Evolutionary conservation across 2,329 filamentous ascomycete species (phyloP), one percentile per base, ranked within the genome.

Genomic region (Curvularia eragrostidis): DNA sequence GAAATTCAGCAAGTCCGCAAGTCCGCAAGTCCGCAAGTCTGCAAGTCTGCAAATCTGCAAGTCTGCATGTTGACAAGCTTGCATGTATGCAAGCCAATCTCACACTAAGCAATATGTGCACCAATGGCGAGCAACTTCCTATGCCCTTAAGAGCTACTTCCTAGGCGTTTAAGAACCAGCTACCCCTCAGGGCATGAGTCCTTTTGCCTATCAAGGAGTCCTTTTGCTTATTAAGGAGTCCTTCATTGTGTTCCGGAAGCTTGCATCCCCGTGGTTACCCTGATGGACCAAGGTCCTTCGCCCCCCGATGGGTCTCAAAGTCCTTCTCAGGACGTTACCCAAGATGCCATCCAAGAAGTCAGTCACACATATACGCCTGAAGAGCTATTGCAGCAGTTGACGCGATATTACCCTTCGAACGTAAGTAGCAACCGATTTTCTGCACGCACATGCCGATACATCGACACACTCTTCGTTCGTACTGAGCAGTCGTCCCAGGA

Each of bases 51-150:
- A 57, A 36, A 36, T 59, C 38, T 6, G 34, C 30, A 49, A 41
- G 4, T 52, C 23, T 8, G 23, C 43, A 56, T 23, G 15, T 52
- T 9, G 13, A 6, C 42, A 63, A 56, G 41, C 24, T 15, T 12
- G 56, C 44, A 57, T 39, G 28, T 13, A 26, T 60, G 56, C 52
- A 64, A 61, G 57, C 62, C 57, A 57, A 24, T 38, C 21, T 38
- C n/a, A 48, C 32, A 9, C 28, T 53, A 55, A 42, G n/a, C 26
- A 30, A 9, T 18, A 1, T 21, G 18, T 24, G 4, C 15, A 23
- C 21, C 47, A 44, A 48, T 52, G 13, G 18, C 9, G 6, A n/a
- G 5, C 10, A 4, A 5, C 18, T 12, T 1, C 2, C 3, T 12
- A 1, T 12, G 13, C 0, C 10, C 30, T 50, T 15, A 42, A 41